Evolutionary conservation across 139 green algal species (phyloP), one percentile per base, ranked within the genome.

Genomic region (Haematococcus lacustris): DNA sequence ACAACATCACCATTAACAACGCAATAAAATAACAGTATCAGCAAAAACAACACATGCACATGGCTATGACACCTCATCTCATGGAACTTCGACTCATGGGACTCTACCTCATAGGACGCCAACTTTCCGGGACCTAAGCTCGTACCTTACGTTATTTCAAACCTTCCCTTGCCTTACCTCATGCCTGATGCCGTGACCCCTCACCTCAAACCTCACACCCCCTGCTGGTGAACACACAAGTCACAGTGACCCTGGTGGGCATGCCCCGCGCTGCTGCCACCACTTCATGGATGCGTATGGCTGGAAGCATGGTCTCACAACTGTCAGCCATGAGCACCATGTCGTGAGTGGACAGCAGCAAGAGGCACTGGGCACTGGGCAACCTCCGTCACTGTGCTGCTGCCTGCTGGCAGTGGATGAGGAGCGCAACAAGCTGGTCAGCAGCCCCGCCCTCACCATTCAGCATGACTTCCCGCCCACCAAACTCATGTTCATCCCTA

Each of bases 371-470:
- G 6, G 9, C 62, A 17, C 43, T 9, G 9, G 43, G 9, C 43
- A 9, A 9, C 9, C 43, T 28, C 43, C 43, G 9, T 28, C 43
- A 9, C 3, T 38, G 13, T 32, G 1, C 39, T 25, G 1, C 53
- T 23, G n/a, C 37, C 35, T 39, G 9, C 32, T 67, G 32, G 61
- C 83, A 92, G 87, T 94, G 67, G 90, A 98, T 78, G 93, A 97
- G 59, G 84, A 91, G 28, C 83, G 71, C 1, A 87, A 89, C 13
- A 69, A 71, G 38, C 87, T 99, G 40, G 70, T 66, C 2, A 72
- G 68, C n/a, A 77, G 93, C 68, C 85, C 88, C 0, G 61, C 53
- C 7, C 78, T 91, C 25, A 83, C 79, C 25, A 96, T 98, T 62
- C 41, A 57, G 9, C 73, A 78, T 65, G 73, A 78, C 66, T 78